phyloP scores from a whole-genome alignment of 2,329 filamentous ascomycete species.

The Blumeriella jaapii region DNA sequence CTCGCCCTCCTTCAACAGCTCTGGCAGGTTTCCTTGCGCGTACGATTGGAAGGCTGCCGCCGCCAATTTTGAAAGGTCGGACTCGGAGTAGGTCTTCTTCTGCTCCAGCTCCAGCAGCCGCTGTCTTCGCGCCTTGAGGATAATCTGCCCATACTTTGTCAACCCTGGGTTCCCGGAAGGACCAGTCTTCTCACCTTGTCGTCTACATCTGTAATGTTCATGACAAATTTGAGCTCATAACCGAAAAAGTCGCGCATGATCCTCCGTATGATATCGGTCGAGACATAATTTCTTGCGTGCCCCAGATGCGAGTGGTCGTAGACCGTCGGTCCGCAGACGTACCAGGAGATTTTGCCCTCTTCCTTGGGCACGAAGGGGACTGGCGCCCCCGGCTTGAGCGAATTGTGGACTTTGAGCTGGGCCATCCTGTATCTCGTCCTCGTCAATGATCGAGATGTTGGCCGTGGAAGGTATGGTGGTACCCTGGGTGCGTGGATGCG shows the following conservation, averaged over 20 bases:
- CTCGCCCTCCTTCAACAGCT: conserved; percentile 35
- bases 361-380: conserved; percentile 24
- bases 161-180: not conserved
- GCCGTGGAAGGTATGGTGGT: conserved; percentile 7
- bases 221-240: conserved; percentile 56
- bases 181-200: conserved; percentile 35
- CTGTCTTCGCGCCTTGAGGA: conserved; percentile 63
- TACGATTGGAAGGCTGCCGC: conserved; percentile 44
- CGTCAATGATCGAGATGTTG: conserved; percentile 8
- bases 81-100: conserved; percentile 49
- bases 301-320: conserved; percentile 58
- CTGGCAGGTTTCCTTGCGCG: conserved; percentile 41
- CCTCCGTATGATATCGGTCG: conserved; percentile 58
- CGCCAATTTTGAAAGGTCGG: conserved; percentile 37
- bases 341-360: conserved; percentile 41
- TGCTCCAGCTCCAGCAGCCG: conserved; percentile 68
- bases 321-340: conserved; percentile 60
- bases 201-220: conserved; percentile 63
- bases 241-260: conserved; percentile 59
- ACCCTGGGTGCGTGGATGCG: too few relatives aligned
- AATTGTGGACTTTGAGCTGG: conserved; percentile 26
- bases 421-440: conserved; percentile 13
- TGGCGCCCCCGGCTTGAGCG: conserved; percentile 22
- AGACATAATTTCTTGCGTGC: conserved; percentile 64
- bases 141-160: conserved; percentile 39